Conservation (phyloP, 1,284 basidiomycete genomes). For the Ustilago hordei region DNA sequence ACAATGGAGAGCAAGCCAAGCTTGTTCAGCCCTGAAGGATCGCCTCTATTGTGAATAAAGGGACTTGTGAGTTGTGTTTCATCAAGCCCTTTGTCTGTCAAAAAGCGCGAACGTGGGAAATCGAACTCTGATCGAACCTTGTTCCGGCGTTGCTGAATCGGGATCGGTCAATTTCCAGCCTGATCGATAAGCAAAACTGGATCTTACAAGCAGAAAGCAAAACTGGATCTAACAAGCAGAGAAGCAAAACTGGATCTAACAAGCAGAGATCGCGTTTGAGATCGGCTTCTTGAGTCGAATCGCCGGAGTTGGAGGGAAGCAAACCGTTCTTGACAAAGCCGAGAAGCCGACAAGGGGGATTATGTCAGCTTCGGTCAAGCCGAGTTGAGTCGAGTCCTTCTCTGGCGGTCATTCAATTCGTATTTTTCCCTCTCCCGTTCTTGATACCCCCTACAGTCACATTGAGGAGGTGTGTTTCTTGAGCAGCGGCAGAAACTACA, state of each 20-base stretch:
- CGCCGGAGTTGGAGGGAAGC: neutral
- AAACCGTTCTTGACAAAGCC: too few species aligned
- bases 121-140: neutral
- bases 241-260: neutral
- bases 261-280: neutral
- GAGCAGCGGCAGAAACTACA: neutral
- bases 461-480: too few species aligned
- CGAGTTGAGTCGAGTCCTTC: too few species aligned
- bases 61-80: conserved; percentile 2
- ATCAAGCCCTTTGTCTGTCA: conserved; percentile 16
- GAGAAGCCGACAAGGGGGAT: too few species aligned
- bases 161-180: neutral
- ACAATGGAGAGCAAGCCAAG: neutral
- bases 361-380: too few species aligned
- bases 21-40: neutral
- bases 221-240: neutral
- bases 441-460: too few species aligned
- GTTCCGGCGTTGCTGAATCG: conserved; percentile 3
- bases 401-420: too few species aligned
- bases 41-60: conserved; percentile 4
- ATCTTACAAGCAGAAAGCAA: too few species aligned
- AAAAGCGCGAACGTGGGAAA: conserved; percentile 19
- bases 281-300: conserved; percentile 1
- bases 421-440: too few species aligned
- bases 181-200: neutral